Evolutionary conservation across 345 rosid genomes (phyloP).

Genomic region (Syzygium jambos): DNA sequence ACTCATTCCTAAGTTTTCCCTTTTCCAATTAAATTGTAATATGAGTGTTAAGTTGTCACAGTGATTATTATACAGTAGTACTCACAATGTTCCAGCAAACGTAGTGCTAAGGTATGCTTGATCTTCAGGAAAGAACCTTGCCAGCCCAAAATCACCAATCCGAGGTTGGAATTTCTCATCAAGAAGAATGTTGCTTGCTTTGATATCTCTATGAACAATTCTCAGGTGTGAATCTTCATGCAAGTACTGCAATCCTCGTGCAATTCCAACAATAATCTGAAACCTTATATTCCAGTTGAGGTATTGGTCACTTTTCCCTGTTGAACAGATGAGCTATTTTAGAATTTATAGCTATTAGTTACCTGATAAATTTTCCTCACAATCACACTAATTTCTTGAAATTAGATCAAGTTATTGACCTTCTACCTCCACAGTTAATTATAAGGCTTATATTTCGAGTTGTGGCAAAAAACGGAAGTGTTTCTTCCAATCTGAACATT

Average conservation of each 20-base stretch:
- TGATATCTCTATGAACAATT: constrained; percentile 63
- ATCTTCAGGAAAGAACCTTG: constrained; percentile 72
- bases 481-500: background rate
- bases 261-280: constrained; percentile 52
- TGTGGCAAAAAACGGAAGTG: background rate
- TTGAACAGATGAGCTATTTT: background rate
- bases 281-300: constrained; percentile 43
- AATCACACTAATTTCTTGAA: background rate
- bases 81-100: constrained; percentile 69
- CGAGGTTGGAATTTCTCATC: constrained; percentile 56
- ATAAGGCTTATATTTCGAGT: background rate
- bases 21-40: background rate
- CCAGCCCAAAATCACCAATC: constrained; percentile 68
- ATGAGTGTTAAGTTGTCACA: background rate
- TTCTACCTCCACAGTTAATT: background rate
- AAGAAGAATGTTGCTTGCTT: constrained; percentile 75
- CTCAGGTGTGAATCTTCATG: constrained; percentile 58
- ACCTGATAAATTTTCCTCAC: background rate
- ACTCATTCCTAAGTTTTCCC: background rate
- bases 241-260: constrained; percentile 57
- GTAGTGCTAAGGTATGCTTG: constrained; percentile 57
- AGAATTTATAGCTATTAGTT: background rate
- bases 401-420: background rate
- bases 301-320: constrained; percentile 32
- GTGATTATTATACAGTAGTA: background rate